These are phyloP conservation scores for Parafenestella ontariensis DNA, from an alignment of 2,329 filamentous ascomycete genomes.

Conservation along the genomic window DNA sequence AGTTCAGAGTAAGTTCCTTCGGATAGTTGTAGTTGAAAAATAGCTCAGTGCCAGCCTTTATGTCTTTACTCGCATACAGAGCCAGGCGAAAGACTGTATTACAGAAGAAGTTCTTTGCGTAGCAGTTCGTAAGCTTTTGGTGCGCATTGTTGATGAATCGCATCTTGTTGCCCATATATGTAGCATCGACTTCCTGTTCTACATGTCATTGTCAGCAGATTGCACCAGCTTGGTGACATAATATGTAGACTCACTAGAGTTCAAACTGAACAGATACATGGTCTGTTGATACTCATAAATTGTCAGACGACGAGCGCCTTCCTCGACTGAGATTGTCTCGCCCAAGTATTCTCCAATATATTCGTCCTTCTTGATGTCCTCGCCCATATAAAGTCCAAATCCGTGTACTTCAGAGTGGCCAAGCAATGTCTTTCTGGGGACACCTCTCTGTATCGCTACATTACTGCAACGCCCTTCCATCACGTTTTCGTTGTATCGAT, in stretches of 20 bases:
- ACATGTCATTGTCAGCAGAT: slow-evolving; percentile 8
- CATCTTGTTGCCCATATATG: slow-evolving; percentile 78
- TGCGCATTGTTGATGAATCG: slow-evolving; percentile 83
- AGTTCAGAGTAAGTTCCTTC: slow-evolving; percentile 26
- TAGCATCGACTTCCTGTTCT: slow-evolving; percentile 70
- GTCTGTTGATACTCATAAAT: slow-evolving; percentile 67
- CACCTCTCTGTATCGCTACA: slow-evolving; percentile 72
- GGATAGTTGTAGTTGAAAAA: slow-evolving; percentile 77
- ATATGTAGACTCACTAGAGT: slow-evolving; percentile 45
- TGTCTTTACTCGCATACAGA: slow-evolving; percentile 71
- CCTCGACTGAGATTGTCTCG: slow-evolving; percentile 74
- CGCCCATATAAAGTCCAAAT: slow-evolving; percentile 76
- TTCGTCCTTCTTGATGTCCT: slow-evolving; percentile 70
- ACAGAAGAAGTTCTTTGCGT: slow-evolving; percentile 73
- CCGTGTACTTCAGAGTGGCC: slow-evolving; percentile 76
- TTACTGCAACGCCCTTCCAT: slow-evolving; percentile 72
- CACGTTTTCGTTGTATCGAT: slow-evolving; percentile 65
- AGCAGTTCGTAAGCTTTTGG: slow-evolving; percentile 63
- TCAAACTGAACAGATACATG: slow-evolving; percentile 67
- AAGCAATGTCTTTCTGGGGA: slow-evolving; percentile 69
- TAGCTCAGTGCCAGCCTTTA: slow-evolving; percentile 76
- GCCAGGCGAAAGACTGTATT: slow-evolving; percentile 78
- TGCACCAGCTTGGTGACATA: background rate
- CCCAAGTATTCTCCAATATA: slow-evolving; percentile 84
- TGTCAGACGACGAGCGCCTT: slow-evolving; percentile 73